These are phyloP conservation scores for Globisporangium cederbergense DNA, from an alignment of 352 stramenopile species.

Conservation along the genomic window DNA sequence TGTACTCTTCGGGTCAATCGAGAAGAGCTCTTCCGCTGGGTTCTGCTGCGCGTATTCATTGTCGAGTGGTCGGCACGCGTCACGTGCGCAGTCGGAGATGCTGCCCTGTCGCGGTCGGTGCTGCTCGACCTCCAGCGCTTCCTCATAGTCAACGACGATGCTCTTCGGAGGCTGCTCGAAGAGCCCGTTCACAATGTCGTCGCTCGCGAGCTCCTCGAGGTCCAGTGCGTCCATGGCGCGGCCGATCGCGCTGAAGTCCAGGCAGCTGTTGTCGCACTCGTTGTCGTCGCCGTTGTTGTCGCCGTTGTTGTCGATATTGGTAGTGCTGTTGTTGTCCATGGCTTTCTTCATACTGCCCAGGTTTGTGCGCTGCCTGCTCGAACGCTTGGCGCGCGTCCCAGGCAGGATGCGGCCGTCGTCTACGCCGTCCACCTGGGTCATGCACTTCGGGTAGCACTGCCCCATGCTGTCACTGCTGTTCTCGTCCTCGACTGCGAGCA, in stretches of 20 bases:
- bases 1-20: not conserved
- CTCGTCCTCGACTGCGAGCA: not conserved
- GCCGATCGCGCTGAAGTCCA: conserved; percentile 8
- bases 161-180: conserved; percentile 20
- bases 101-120: conserved; percentile 19
- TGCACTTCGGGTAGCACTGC: conserved; percentile 47
- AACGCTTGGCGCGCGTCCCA: conserved; percentile 4
- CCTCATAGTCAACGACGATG: conserved; percentile 67
- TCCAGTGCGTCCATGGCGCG: conserved; percentile 27
- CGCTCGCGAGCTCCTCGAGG: conserved; percentile 44
- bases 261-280: not conserved
- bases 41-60: conserved; percentile 13
- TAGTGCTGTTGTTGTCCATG: not conserved
- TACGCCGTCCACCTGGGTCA: conserved; percentile 17
- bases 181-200: conserved; percentile 11
- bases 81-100: conserved; percentile 31
- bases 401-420: conserved; percentile 13
- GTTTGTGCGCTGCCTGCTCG: conserved; percentile 11
- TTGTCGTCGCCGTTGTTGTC: too few relatives aligned
- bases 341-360: conserved; percentile 2
- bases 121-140: conserved; percentile 19
- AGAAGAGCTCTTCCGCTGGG: conserved; percentile 12
- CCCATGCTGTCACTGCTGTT: conserved; percentile 21
- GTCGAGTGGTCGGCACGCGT: conserved; percentile 42
- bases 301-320: not conserved